Evolutionary conservation across 352 stramenopile genomes (phyloP).

Genomic region (Achlya hypogyna): DNA sequence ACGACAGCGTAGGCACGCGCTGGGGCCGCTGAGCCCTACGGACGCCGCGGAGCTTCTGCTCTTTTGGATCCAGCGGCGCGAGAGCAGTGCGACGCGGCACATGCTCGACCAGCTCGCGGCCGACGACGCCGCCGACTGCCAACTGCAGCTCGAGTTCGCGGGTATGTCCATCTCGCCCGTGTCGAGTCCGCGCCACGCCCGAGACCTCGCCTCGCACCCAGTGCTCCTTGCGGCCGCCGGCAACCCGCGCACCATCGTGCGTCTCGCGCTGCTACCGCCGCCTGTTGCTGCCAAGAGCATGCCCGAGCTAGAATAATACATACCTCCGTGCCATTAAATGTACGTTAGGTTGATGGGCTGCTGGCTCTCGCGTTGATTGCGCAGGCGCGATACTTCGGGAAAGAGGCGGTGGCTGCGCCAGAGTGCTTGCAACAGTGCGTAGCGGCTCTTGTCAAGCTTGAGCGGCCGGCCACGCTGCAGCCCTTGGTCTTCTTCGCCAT

Average conservation of each 20-base stretch:
- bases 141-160: not conserved
- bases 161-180: not conserved
- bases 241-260: not conserved
- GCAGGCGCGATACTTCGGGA: conserved; percentile 72
- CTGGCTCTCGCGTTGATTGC: conserved; percentile 79
- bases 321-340: conserved; percentile 31
- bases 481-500: conserved; percentile 78
- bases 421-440: conserved; percentile 66
- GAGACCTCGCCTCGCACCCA: not conserved
- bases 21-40: not conserved
- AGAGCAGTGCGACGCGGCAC: not conserved
- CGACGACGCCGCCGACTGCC: not conserved
- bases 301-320: not conserved
- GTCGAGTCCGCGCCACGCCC: not conserved
- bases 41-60: not conserved
- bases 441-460: conserved; percentile 62
- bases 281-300: conserved; percentile 2
- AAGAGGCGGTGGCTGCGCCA: conserved; percentile 81
- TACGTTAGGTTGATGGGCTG: conserved; percentile 83
- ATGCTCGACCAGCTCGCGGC: not conserved
- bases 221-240: not conserved
- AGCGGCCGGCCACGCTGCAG: conserved; percentile 71
- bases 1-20: not conserved
- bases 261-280: conserved; percentile 19
- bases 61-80: not conserved